Percentiles rank a stretch among this genome's conserved stretches.
Conservation (phyloP, 2,329 filamentous ascomycete species). For the Shiraia sp. region DNA sequence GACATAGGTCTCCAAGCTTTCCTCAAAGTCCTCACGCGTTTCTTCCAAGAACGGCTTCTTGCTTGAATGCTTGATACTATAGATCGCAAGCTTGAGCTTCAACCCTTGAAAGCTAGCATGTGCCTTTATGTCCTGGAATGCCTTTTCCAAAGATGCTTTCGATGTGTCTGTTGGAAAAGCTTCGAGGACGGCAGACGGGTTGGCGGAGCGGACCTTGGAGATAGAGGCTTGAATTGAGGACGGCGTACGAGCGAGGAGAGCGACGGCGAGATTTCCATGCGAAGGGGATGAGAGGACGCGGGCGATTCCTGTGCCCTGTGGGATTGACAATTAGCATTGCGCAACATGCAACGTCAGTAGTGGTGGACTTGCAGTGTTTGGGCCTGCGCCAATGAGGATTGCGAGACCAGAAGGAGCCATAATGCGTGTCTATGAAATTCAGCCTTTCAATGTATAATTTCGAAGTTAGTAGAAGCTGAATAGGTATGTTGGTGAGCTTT, state of each 20-base stretch:
- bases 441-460: too few species aligned
- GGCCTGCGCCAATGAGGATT: constrained; percentile 40
- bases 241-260: constrained; percentile 56
- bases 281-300: constrained; percentile 55
- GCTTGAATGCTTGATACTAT: constrained; percentile 59
- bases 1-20: constrained; percentile 56
- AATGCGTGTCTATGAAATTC: background rate
- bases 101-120: constrained; percentile 54
- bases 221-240: constrained; percentile 51
- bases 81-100: constrained; percentile 58
- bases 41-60: constrained; percentile 61
- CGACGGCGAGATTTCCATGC: constrained; percentile 60
- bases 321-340: too few species aligned
- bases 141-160: constrained; percentile 50
- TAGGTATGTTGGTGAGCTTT: too few species aligned
- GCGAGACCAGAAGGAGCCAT: constrained; percentile 38
- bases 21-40: constrained; percentile 51
- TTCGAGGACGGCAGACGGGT: constrained; percentile 53
- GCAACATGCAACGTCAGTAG: too few species aligned
- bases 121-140: constrained; percentile 55
- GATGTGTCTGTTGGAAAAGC: constrained; percentile 58
- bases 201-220: constrained; percentile 47
- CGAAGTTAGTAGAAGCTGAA: too few species aligned
- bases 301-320: constrained; percentile 59
- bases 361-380: constrained; percentile 29